Evolutionary conservation across 164 flowering plant genomes (phyloP).

Genomic region (Piper longum): DNA sequence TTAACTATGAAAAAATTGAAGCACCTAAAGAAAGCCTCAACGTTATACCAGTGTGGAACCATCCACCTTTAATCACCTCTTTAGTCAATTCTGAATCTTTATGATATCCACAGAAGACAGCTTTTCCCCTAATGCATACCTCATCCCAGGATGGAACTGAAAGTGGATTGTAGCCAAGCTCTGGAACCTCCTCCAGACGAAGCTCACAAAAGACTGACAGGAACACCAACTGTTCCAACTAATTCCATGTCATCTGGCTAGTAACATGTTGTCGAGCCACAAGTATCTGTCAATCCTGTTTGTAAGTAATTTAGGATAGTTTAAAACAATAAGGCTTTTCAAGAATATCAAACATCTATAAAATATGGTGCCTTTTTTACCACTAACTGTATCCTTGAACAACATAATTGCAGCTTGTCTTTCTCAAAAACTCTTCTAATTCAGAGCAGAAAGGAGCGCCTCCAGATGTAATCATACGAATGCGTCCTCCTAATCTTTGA

Average conservation of each 20-base stretch:
- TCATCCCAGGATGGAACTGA: conserved; percentile 72
- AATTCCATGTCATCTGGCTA: conserved; percentile 71
- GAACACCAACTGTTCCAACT: conserved; percentile 66
- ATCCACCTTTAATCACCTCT: conserved; percentile 73
- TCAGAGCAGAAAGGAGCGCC: conserved; percentile 78
- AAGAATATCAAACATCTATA: neutral
- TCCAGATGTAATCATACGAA: conserved; percentile 76
- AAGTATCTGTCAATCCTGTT: conserved; percentile 87
- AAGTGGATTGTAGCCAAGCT: conserved; percentile 83
- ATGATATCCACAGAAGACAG: conserved; percentile 61
- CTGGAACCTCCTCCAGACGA: conserved; percentile 82
- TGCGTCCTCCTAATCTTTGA: conserved; percentile 76
- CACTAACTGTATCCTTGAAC: conserved; percentile 91
- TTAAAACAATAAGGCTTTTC: conserved; percentile 28
- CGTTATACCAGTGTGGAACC: conserved; percentile 88
- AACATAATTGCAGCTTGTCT: conserved; percentile 69
- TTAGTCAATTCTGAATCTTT: conserved; percentile 68
- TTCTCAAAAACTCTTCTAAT: conserved; percentile 81
- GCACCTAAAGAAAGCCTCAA: neutral
- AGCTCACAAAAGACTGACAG: conserved; percentile 49
- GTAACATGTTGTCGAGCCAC: conserved; percentile 48
- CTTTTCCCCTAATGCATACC: conserved; percentile 65
- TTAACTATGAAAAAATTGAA: neutral
- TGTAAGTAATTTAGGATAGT: neutral
- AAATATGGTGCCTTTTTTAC: conserved; percentile 23